Evolutionary conservation across 2,329 filamentous ascomycete genomes (phyloP), one percentile per base, ranked within the genome.

Genomic region (Clonostachys chloroleuca): DNA sequence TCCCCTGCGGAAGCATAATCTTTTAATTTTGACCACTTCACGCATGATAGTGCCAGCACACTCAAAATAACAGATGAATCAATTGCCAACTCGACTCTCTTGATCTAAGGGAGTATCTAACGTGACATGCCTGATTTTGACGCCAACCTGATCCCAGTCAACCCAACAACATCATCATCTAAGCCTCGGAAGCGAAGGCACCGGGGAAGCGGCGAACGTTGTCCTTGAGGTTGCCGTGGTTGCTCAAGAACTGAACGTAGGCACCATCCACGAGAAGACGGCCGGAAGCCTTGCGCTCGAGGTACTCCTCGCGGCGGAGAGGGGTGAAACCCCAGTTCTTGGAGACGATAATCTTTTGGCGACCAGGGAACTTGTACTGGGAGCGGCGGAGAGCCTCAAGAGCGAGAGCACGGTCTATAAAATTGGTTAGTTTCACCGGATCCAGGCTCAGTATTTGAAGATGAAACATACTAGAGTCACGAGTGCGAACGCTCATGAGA

Each of bases 271-370:
- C 87, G 83, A 92, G 89, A 78, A 99, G 86, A 70, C 84, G 86
- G 70, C 94, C 94, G 66, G 86, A 87, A 70, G 90, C 82, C 84
- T 95, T 95, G 81, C 92, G 89, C 75, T 91, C 84, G 70, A 95
- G 80, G 81, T 97, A 99, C 75, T 99, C 94, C 63, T 97, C 94
- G 65, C 94, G 92, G 68, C 90, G 87, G 66, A 99, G 89, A 70
- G 92, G 92, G 55, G 94, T 99, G 89, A 99, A 99, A 63, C 94
- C 94, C 94, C 94, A 99, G 86, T 99, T 99, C 91, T 97, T 99
- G 83, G 89, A 95, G 79, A 97, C 87, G 68, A 99, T 96, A 81
- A 99, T 97, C 91, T 99, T 99, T 85, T 99, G 94, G 79, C 94
- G 92, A 75, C 94, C 94, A 61, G 94, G 94, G 89, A 99, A 99